A percentile compares a stretch with the other conserved stretches of the same genome.
These are phyloP conservation scores for Collariella sp. DNA, from an alignment of 495 filamentous ascomycete genomes.

Conservation along the genomic window DNA sequence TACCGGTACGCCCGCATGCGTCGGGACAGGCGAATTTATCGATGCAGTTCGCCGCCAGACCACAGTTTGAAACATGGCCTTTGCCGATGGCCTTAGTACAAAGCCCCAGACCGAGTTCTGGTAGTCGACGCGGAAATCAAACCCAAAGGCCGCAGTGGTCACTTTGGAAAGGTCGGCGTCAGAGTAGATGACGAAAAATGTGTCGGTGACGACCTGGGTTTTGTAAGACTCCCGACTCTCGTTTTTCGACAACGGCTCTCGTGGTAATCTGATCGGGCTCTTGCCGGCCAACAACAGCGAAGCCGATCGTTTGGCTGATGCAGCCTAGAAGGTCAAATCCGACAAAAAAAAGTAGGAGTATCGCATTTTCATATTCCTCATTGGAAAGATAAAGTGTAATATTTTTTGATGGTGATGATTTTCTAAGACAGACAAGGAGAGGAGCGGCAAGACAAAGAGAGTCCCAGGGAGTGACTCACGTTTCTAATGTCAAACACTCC, in stretches of 20 bases:
- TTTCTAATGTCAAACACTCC: not conserved
- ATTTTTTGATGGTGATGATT: not conserved
- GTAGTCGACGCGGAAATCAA: not conserved
- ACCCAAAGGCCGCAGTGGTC: not conserved
- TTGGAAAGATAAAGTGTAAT: not conserved
- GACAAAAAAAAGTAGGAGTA: not conserved
- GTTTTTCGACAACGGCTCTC: not conserved
- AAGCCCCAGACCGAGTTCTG: not conserved
- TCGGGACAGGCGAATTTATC: not conserved
- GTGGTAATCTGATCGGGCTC: not conserved
- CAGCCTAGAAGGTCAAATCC: not conserved
- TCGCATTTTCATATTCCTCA: no score
- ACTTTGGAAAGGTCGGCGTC: not conserved
- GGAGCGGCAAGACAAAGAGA: not conserved
- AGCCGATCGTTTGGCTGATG: not conserved
- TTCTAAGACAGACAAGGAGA: not conserved
- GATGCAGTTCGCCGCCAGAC: not conserved
- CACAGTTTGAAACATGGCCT: not conserved
- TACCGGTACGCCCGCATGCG: not conserved
- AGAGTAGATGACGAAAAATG: not conserved
- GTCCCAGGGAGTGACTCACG: not conserved
- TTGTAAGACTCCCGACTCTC: not conserved
- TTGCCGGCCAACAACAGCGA: not conserved
- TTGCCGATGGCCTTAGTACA: not conserved
- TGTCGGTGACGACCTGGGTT: not conserved